Conservation (phyloP, 352 stramenopile genomes). For the Lagenidium giganteum region DNA sequence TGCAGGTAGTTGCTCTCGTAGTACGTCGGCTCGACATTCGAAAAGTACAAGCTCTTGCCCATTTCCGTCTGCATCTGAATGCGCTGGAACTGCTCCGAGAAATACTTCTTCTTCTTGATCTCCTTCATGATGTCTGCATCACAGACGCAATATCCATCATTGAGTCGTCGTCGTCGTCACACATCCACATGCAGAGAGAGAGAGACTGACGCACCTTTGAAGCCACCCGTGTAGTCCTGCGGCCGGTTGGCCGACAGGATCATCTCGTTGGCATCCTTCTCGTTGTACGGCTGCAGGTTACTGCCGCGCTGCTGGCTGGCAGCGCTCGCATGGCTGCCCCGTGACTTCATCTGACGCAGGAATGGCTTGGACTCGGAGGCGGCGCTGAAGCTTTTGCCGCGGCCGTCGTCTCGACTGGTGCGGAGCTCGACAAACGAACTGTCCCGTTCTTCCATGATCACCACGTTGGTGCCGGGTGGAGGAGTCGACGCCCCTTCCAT, state of each 20-base stretch:
- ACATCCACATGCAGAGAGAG: too few relatives aligned
- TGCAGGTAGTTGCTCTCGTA: conserved; percentile 67
- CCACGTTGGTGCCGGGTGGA: neutral
- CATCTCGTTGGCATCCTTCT: conserved; percentile 56
- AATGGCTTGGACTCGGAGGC: too few relatives aligned
- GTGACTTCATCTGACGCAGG: conserved; percentile 24
- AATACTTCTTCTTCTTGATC: conserved; percentile 76
- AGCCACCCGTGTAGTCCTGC: conserved; percentile 55
- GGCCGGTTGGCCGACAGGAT: conserved; percentile 64
- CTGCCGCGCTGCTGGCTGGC: conserved; percentile 8
- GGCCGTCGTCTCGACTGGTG: conserved; percentile 2
- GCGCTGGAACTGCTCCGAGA: conserved; percentile 71
- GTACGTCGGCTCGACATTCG: conserved; percentile 38
- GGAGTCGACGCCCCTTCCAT: too few relatives aligned
- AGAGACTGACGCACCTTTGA: conserved; percentile 26
- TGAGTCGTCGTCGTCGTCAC: too few relatives aligned
- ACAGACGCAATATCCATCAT: neutral
- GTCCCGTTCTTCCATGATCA: conserved; percentile 46
- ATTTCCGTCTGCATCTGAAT: conserved; percentile 79
- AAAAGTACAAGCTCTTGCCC: conserved; percentile 56
- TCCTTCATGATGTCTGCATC: conserved; percentile 71
- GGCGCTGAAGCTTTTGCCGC: too few relatives aligned
- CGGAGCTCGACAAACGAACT: conserved; percentile 49
- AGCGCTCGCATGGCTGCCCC: too few relatives aligned
- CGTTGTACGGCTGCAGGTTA: conserved; percentile 29